A percentile compares a stretch with the other conserved stretches of the same genome.
Conservation (phyloP, 2,329 filamentous ascomycete genomes). For the Periconia sp. region DNA sequence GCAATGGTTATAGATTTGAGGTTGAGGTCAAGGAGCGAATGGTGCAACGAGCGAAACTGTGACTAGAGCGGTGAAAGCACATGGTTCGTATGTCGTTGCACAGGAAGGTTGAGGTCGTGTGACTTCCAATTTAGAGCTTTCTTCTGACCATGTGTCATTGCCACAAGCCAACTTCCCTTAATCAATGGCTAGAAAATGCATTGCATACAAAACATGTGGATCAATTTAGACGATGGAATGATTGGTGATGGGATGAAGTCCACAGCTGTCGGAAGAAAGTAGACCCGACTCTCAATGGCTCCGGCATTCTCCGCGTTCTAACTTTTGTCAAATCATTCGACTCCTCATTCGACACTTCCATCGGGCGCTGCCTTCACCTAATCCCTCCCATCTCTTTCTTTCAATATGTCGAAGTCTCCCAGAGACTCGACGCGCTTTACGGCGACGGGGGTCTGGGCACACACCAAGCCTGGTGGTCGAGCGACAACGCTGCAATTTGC, state of each 20-base stretch:
- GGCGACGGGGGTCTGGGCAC: conserved; percentile 72
- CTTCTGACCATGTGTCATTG: too few species aligned
- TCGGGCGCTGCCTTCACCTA: conserved; percentile 13
- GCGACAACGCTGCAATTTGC: conserved; percentile 48
- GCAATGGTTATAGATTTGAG: background rate
- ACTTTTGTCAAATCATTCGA: conserved; percentile 44
- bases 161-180: background rate
- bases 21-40: background rate
- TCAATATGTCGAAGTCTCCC: conserved; percentile 68
- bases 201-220: background rate
- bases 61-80: background rate
- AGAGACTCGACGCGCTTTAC: conserved; percentile 83
- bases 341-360: conserved; percentile 26
- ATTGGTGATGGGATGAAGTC: conserved; percentile 1
- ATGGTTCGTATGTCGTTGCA: background rate
- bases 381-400: conserved; percentile 6
- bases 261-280: conserved; percentile 9
- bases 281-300: conserved; percentile 11
- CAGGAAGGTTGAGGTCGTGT: too few species aligned
- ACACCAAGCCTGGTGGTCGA: conserved; percentile 61
- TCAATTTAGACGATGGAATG: background rate
- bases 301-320: conserved; percentile 40
- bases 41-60: background rate
- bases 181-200: background rate
- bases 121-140: too few species aligned